Conservation (phyloP, 306 rosid species). For the Biancaea sappan region DNA sequence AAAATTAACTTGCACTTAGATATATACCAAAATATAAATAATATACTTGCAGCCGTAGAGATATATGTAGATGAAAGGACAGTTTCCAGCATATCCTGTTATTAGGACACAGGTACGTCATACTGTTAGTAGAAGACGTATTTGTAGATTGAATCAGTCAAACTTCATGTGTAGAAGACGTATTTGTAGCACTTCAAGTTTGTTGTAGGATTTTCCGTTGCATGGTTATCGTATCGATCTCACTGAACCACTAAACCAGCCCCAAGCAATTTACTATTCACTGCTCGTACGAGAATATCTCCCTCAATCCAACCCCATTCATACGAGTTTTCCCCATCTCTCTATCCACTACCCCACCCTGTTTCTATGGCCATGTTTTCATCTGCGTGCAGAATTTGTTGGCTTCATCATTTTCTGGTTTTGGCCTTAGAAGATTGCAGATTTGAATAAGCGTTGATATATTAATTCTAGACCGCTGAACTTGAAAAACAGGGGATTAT, state of each 20-base stretch:
- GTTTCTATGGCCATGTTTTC: neutral
- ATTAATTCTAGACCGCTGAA: too few relatives aligned
- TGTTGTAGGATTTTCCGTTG: neutral
- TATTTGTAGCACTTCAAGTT: constrained; percentile 29
- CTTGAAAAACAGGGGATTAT: neutral
- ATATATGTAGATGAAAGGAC: too few relatives aligned
- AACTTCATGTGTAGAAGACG: constrained; percentile 7
- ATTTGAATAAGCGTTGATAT: neutral
- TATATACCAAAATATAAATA: too few relatives aligned
- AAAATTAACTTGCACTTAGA: too few relatives aligned
- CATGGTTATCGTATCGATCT: constrained; percentile 20
- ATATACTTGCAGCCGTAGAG: too few relatives aligned
- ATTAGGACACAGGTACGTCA: too few relatives aligned
- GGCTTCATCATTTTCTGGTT: neutral
- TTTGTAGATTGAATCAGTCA: constrained; percentile 34
- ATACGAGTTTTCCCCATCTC: neutral
- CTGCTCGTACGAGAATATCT: constrained; percentile 10
- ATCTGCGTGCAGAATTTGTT: neutral
- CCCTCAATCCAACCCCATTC: neutral
- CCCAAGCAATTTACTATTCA: constrained; percentile 11
- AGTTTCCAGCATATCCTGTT: too few relatives aligned
- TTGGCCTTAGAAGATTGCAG: neutral
- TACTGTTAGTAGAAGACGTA: too few relatives aligned
- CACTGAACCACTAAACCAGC: constrained; percentile 5
- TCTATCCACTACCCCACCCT: neutral